Evolutionary conservation across 2,329 filamentous ascomycete species (phyloP).

Genomic region (Trichoderma sp.): DNA sequence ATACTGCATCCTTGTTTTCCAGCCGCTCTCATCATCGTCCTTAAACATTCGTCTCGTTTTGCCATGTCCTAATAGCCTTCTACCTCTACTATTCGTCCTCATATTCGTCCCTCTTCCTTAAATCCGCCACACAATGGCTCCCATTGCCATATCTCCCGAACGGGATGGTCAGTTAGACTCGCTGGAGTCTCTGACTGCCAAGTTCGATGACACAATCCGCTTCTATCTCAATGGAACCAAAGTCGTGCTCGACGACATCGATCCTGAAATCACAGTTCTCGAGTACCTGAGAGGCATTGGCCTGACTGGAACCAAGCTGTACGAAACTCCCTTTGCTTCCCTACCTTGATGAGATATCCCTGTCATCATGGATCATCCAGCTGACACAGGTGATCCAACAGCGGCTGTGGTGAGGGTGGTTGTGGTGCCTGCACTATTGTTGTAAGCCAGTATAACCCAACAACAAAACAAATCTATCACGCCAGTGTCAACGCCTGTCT

Average conservation of each 20-base stretch:
- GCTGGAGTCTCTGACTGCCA: conserved; percentile 57
- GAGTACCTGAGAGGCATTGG: conserved; percentile 93
- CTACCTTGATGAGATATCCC: background rate
- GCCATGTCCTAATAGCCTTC: background rate
- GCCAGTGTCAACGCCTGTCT: conserved; percentile 95
- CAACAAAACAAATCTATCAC: conserved; percentile 89
- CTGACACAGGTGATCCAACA: conserved; percentile 29
- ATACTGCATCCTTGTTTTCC: background rate
- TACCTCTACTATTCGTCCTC: background rate
- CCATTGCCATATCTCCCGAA: conserved; percentile 52
- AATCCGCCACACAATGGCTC: conserved; percentile 46
- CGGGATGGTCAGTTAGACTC: conserved; percentile 35
- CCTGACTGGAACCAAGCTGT: conserved; percentile 89
- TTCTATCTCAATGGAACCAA: conserved; percentile 96
- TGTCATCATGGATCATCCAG: background rate
- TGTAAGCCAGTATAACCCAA: conserved; percentile 88
- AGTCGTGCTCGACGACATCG: conserved; percentile 78
- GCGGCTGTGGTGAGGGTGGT: conserved; percentile 90
- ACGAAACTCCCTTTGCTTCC: conserved; percentile 27
- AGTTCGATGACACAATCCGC: conserved; percentile 81
- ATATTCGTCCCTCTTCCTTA: background rate
- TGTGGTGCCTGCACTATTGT: conserved; percentile 97
- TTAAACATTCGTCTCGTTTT: background rate
- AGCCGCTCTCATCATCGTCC: background rate
- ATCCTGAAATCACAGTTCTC: conserved; percentile 86